A percentile compares a stretch with the other conserved stretches of the same genome.
Evolutionary conservation across 805 yeast genomes (phyloP).

Genomic region (Zygotorulaspora florentina): DNA sequence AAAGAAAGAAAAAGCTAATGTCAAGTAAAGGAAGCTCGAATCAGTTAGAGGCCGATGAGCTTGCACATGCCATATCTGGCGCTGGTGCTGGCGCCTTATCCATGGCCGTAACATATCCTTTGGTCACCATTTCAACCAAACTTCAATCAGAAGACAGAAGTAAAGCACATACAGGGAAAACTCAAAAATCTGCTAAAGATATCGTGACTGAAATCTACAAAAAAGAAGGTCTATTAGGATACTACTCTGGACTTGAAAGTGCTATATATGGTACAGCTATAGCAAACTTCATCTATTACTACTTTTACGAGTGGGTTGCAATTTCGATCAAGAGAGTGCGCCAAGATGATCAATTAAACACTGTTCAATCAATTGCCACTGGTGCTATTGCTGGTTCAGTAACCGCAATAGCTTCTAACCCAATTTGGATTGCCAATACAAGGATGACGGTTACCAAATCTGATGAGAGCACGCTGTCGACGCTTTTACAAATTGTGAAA

Average conservation of each 20-base stretch:
- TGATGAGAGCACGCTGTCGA: slow-evolving; percentile 46
- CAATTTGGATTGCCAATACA: slow-evolving; percentile 94
- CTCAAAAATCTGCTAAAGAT: slow-evolving; percentile 26
- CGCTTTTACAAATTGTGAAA: slow-evolving; percentile 58
- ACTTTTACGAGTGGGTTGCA: slow-evolving; percentile 75
- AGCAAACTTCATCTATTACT: slow-evolving; percentile 85
- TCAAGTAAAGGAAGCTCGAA: slow-evolving; percentile 23
- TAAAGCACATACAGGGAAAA: slow-evolving; percentile 22
- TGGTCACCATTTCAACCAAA: slow-evolving; percentile 79
- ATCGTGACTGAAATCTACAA: slow-evolving; percentile 46
- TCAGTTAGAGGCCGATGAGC: slow-evolving; percentile 27
- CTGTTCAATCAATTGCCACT: slow-evolving; percentile 64
- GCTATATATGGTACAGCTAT: slow-evolving; percentile 82
- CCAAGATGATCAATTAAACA: slow-evolving; percentile 41
- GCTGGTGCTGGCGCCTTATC: slow-evolving; percentile 91
- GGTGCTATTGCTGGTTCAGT: slow-evolving; percentile 87
- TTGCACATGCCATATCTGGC: slow-evolving; percentile 91
- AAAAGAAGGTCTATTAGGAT: slow-evolving; percentile 61
- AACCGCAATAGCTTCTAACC: slow-evolving; percentile 78
- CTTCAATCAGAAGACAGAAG: slow-evolving; percentile 53
- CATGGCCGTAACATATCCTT: slow-evolving; percentile 83
- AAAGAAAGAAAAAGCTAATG: slow-evolving; percentile 1
- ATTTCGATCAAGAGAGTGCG: slow-evolving; percentile 38
- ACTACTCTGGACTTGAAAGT: slow-evolving; percentile 82
- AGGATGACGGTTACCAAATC: slow-evolving; percentile 63